phyloP scores from a whole-genome alignment of 192 early-diverging fungal species.

The Podila verticillata region DNA sequence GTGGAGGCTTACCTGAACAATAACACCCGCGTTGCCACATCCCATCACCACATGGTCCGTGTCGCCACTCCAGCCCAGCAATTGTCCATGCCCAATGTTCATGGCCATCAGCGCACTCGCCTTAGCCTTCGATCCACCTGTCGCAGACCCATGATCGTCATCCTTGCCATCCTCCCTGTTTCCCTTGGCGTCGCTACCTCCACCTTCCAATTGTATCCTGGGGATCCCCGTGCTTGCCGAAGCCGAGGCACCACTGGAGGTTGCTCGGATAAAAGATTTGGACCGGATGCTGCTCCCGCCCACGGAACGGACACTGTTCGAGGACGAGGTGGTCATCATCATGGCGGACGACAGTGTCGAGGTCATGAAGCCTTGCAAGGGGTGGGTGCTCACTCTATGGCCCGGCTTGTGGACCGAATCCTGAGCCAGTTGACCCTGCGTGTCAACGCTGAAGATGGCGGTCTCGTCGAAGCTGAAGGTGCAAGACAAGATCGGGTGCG shows the following conservation, averaged over 20 bases:
- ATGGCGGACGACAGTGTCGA: constrained; percentile 27
- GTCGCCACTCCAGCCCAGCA: constrained; percentile 62
- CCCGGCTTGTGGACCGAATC: constrained; percentile 67
- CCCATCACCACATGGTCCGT: constrained; percentile 64
- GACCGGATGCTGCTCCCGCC: constrained; percentile 43
- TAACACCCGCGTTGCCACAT: constrained; percentile 55
- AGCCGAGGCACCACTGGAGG: constrained; percentile 13
- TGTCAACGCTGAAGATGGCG: constrained; percentile 60
- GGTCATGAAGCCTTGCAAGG: constrained; percentile 59
- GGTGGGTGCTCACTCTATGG: constrained; percentile 32
- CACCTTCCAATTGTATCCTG: constrained; percentile 42
- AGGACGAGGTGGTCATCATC: constrained; percentile 31
- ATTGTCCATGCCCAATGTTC: constrained; percentile 54
- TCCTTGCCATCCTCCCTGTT: too few relatives aligned
- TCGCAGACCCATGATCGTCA: not conserved
- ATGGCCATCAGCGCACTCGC: constrained; percentile 17
- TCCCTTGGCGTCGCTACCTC: too few relatives aligned
- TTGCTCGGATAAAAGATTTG: constrained; percentile 31
- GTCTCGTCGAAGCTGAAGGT: constrained; percentile 75
- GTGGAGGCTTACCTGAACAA: constrained; percentile 49
- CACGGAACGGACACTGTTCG: constrained; percentile 33
- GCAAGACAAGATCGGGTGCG: constrained; percentile 54
- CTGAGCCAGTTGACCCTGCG: constrained; percentile 52
- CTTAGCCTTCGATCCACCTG: not conserved
- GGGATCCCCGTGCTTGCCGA: constrained; percentile 11